Evolutionary conservation across 1,284 basidiomycete genomes (phyloP).

Genomic region (Puccinia brachypodii): DNA sequence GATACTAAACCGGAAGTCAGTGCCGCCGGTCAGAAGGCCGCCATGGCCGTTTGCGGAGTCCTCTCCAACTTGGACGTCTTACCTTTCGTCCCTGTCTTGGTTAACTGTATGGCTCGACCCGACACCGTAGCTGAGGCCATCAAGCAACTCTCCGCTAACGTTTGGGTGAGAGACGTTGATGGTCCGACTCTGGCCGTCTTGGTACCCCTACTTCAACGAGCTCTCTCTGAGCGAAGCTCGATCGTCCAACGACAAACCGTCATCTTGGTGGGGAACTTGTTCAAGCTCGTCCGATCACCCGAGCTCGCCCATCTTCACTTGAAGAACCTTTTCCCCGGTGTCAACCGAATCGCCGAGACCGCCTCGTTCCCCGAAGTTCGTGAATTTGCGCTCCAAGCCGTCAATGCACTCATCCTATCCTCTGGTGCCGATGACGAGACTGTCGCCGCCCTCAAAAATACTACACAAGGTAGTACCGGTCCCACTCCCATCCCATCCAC

Average conservation of each 20-base stretch:
- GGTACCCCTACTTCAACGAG: constrained; percentile 86
- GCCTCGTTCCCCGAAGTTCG: constrained; percentile 97
- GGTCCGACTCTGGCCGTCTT: constrained; percentile 93
- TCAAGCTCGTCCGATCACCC: constrained; percentile 93
- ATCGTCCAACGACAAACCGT: constrained; percentile 71
- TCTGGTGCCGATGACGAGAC: constrained; percentile 53
- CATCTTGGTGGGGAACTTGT: constrained; percentile 93
- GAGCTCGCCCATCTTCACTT: constrained; percentile 86
- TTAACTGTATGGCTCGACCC: constrained; percentile 83
- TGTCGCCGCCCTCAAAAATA: constrained; percentile 52
- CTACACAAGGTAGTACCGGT: constrained; percentile 28
- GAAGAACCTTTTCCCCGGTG: constrained; percentile 82
- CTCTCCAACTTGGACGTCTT: constrained; percentile 91
- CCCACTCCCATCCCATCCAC: constrained; percentile 64
- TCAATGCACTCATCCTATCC: constrained; percentile 43
- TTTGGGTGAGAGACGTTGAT: constrained; percentile 96
- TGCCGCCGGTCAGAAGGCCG: constrained; percentile 82
- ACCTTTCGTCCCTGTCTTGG: constrained; percentile 84
- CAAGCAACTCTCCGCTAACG: constrained; percentile 90
- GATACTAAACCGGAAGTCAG: constrained; percentile 96
- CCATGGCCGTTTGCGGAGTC: constrained; percentile 85
- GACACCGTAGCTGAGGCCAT: constrained; percentile 81
- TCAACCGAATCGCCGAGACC: constrained; percentile 82
- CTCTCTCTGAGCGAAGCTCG: constrained; percentile 93
- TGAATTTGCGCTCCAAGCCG: constrained; percentile 71